Evolutionary conservation across 352 stramenopile species (phyloP).

Genomic region (Halophytophthora polymorphica): DNA sequence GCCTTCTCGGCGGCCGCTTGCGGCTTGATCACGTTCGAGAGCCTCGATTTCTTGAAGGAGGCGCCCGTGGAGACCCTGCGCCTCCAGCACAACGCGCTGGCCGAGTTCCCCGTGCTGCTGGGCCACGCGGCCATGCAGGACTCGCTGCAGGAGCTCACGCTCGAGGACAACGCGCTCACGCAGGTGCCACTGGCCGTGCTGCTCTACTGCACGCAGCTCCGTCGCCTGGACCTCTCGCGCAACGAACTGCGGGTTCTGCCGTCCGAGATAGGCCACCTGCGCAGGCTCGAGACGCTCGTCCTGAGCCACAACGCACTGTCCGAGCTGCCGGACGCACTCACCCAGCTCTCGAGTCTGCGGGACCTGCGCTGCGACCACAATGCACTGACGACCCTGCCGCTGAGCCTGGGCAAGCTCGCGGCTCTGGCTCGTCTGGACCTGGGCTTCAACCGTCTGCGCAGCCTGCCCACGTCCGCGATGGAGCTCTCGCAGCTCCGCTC

Average conservation of each 20-base stretch:
- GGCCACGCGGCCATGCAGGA: slow-evolving; percentile 38
- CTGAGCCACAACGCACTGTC: slow-evolving; percentile 42
- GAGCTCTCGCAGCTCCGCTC: slow-evolving; percentile 32
- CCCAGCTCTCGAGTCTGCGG: slow-evolving; percentile 24
- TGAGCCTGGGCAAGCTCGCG: slow-evolving; percentile 30
- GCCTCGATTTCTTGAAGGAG: slow-evolving; percentile 39
- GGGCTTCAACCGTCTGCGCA: slow-evolving; percentile 41
- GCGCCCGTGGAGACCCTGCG: slow-evolving; percentile 35
- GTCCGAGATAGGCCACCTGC: slow-evolving; percentile 32
- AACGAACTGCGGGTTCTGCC: slow-evolving; percentile 46
- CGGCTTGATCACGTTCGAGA: slow-evolving; percentile 40
- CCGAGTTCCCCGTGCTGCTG: slow-evolving; percentile 40
- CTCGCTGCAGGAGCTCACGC: slow-evolving; percentile 39
- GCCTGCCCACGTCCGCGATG: slow-evolving; percentile 50
- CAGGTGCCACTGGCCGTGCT: slow-evolving; percentile 39
- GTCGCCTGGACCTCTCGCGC: slow-evolving; percentile 39
- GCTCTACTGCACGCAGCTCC: slow-evolving; percentile 34
- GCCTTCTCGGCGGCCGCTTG: slow-evolving; percentile 36
- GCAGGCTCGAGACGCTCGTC: slow-evolving; percentile 33
- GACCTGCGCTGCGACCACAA: slow-evolving; percentile 45
- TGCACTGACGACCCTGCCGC: slow-evolving; percentile 26
- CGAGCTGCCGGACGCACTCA: slow-evolving; percentile 38
- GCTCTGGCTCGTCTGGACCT: slow-evolving; percentile 41
- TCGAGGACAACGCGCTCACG: slow-evolving; percentile 33
- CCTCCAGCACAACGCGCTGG: slow-evolving; percentile 40